phyloP scores from a whole-genome alignment of 2,329 filamentous ascomycete species.

The Podosphaera leucotricha region DNA sequence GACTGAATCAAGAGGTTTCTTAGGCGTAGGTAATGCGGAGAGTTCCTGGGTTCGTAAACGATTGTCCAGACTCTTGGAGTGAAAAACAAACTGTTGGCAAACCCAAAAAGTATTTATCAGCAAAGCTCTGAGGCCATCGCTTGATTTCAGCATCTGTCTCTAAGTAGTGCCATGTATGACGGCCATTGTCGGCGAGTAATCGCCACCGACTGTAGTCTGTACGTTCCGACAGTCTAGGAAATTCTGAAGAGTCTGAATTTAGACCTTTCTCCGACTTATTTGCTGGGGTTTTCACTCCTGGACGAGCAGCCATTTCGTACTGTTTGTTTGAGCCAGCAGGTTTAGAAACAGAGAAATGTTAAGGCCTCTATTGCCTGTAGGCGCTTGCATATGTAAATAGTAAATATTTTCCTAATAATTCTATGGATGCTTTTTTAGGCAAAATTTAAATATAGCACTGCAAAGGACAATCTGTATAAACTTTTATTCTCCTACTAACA shows the following conservation, averaged over 20 bases:
- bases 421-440: too few relatives aligned
- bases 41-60: conserved; percentile 26
- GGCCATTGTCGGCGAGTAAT: conserved; percentile 53
- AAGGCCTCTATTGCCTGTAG: too few relatives aligned
- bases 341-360: too few relatives aligned
- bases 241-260: not conserved
- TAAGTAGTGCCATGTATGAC: conserved; percentile 89
- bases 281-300: too few relatives aligned
- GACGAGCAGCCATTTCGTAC: too few relatives aligned
- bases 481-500: too few relatives aligned
- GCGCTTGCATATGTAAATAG: too few relatives aligned
- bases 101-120: conserved; percentile 78
- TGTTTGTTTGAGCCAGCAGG: too few relatives aligned
- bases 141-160: conserved; percentile 43
- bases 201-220: conserved; percentile 75
- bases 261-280: too few relatives aligned
- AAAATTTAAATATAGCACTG: too few relatives aligned
- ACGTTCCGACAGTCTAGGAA: conserved; percentile 21
- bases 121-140: conserved; percentile 62
- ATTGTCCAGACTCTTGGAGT: not conserved
- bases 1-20: conserved; percentile 52
- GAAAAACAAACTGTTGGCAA: conserved; percentile 41
- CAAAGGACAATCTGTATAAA: too few relatives aligned
- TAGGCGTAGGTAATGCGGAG: conserved; percentile 44
- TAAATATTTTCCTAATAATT: too few relatives aligned